These are phyloP conservation scores for Dicorynia guianensis DNA, from an alignment of 306 rosid species.

Conservation along the genomic window DNA sequence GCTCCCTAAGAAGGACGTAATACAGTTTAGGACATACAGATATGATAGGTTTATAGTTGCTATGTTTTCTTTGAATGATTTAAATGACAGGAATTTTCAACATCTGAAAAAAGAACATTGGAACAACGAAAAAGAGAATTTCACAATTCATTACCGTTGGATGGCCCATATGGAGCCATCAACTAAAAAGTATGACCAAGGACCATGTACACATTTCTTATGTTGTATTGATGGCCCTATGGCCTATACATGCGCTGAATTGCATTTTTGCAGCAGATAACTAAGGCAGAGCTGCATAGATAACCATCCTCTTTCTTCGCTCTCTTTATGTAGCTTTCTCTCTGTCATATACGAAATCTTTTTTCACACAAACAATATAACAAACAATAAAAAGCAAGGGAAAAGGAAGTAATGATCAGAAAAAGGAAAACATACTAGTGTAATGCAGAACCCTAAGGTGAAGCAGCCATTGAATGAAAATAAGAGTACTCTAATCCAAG, in stretches of 20 bases:
- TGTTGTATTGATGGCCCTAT: conserved; percentile 32
- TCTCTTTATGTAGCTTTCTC: conserved; percentile 2
- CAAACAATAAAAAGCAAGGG: not conserved
- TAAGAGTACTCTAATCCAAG: not conserved
- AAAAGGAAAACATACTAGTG: not conserved
- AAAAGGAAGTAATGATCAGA: not conserved
- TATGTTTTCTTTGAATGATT: conserved; percentile 36
- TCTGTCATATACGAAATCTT: not conserved
- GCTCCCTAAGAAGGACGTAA: conserved; percentile 51
- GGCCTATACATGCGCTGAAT: conserved; percentile 21
- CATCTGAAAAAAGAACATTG: not conserved
- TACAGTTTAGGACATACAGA: conserved; percentile 26
- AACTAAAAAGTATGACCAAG: conserved; percentile 14
- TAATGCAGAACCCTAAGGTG: not conserved
- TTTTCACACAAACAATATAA: not conserved
- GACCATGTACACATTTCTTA: conserved; percentile 24
- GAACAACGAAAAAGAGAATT: not conserved
- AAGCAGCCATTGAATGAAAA: not conserved
- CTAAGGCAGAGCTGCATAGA: not conserved
- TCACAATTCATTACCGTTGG: conserved; percentile 36
- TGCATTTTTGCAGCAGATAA: conserved; percentile 23
- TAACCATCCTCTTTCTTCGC: conserved; percentile 6
- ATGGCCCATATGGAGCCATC: conserved; percentile 10
- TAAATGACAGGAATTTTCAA: conserved; percentile 36
- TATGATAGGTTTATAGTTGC: conserved; percentile 10